Evolutionary conservation across 2,329 filamentous ascomycete genomes (phyloP).

Genomic region (Cladosporium austrohemisphaericum): DNA sequence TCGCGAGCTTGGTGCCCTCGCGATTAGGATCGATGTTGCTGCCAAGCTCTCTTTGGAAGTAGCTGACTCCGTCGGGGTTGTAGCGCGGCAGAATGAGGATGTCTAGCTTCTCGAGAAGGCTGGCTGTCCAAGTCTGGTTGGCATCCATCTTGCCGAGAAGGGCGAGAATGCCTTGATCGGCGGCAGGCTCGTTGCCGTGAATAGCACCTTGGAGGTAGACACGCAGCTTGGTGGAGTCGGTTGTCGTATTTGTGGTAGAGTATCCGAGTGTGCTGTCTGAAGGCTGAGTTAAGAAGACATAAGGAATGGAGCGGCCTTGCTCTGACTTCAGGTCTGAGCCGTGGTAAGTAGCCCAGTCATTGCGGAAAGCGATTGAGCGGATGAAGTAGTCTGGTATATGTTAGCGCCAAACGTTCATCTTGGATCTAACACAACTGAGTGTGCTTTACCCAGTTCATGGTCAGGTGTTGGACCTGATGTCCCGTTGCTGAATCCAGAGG

Average conservation of each 20-base stretch:
- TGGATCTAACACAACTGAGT: too few relatives aligned
- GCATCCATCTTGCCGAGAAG: constrained; percentile 35
- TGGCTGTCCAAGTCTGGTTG: constrained; percentile 12
- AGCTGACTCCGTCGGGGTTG: constrained; percentile 22
- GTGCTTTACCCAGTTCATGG: constrained; percentile 15
- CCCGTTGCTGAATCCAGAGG: constrained; percentile 20
- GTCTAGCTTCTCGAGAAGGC: constrained; percentile 25
- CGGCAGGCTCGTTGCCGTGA: constrained; percentile 39
- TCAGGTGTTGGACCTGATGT: constrained; percentile 23
- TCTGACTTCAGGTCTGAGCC: constrained; percentile 20
- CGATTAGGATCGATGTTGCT: constrained; percentile 23
- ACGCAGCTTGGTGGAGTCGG: constrained; percentile 27
- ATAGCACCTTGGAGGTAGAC: constrained; percentile 38
- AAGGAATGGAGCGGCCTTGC: constrained; percentile 20
- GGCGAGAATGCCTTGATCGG: constrained; percentile 35
- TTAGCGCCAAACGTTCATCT: constrained; percentile 18
- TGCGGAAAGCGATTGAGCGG: constrained; percentile 18
- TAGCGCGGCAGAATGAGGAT: constrained; percentile 20
- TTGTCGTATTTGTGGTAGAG: constrained; percentile 7
- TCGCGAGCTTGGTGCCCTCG: constrained; percentile 30
- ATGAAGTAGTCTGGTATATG: constrained; percentile 20
- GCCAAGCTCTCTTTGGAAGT: constrained; percentile 24
- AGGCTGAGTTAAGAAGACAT: constrained; percentile 14
- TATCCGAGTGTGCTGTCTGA: constrained; percentile 17
- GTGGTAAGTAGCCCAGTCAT: constrained; percentile 20